Percentiles rank a stretch among this genome's conserved stretches.
Conservation (phyloP, 257 asterid genomes). For the Solanum corneliomulleri region DNA sequence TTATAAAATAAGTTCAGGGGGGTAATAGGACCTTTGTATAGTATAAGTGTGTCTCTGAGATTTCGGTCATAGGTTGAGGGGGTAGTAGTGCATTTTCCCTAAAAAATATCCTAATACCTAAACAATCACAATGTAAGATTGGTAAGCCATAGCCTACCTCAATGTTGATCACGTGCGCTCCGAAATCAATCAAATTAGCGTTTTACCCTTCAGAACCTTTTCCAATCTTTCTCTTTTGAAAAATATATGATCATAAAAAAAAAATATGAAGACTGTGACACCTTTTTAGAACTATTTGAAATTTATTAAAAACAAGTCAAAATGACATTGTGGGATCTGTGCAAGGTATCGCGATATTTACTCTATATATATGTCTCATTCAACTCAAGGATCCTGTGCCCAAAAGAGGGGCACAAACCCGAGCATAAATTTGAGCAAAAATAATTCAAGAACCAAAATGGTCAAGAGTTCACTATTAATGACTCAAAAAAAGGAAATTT, state of each 20-base stretch:
- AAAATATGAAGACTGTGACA: background rate
- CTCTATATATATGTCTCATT: background rate
- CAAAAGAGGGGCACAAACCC: background rate
- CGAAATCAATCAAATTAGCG: background rate
- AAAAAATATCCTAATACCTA: background rate
- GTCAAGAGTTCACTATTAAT: background rate
- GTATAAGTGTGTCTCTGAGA: no score
- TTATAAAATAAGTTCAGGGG: no score
- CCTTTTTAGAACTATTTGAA: background rate
- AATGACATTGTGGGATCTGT: background rate
- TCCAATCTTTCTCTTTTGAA: background rate
- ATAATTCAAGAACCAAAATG: background rate
- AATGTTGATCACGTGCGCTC: background rate
- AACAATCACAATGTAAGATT: background rate
- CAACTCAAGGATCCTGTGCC: background rate
- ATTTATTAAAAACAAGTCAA: background rate
- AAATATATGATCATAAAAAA: background rate
- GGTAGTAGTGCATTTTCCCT: no score
- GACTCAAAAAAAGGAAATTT: background rate
- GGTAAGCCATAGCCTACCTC: background rate
- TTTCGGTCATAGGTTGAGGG: no score
- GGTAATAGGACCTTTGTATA: no score
- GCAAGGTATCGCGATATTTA: background rate
- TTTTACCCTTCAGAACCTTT: background rate
- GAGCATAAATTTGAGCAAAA: background rate